These are phyloP conservation scores for Metschnikowia hibisci DNA, from an alignment of 805 yeast species.

Conservation along the genomic window DNA sequence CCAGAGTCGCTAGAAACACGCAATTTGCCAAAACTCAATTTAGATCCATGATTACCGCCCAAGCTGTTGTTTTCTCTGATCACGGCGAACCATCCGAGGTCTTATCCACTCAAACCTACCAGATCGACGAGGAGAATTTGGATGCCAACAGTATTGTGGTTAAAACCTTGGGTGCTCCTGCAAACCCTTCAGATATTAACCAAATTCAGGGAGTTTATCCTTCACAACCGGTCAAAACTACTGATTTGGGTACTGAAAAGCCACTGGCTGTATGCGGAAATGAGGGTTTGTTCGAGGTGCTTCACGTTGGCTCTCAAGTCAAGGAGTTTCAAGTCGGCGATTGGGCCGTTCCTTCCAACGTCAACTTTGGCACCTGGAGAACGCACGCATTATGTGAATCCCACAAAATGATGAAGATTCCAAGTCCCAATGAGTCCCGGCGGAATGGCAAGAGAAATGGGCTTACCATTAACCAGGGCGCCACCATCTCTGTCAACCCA, in stretches of 20 bases:
- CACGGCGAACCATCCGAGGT: constrained; percentile 67
- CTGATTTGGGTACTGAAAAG: constrained; percentile 51
- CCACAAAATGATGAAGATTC: constrained; percentile 53
- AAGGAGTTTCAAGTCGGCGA: constrained; percentile 45
- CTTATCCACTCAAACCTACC: constrained; percentile 48
- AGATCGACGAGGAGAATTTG: constrained; percentile 45
- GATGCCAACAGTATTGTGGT: constrained; percentile 28
- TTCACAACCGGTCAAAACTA: constrained; percentile 46
- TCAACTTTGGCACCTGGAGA: constrained; percentile 93
- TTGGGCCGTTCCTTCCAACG: constrained; percentile 77
- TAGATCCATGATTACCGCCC: constrained; percentile 44
- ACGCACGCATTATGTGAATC: constrained; percentile 58
- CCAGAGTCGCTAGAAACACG: constrained; percentile 4
- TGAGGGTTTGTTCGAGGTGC: constrained; percentile 20
- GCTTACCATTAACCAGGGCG: constrained; percentile 56
- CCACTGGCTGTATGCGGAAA: constrained; percentile 21
- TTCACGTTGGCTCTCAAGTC: constrained; percentile 18
- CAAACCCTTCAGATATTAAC: constrained; percentile 44
- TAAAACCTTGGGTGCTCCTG: constrained; percentile 38
- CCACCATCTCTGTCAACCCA: constrained; percentile 90
- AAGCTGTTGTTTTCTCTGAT: constrained; percentile 61
- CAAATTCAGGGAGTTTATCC: constrained; percentile 47
- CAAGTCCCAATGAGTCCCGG: constrained; percentile 47
- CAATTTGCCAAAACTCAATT: constrained; percentile 9
- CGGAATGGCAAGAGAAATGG: constrained; percentile 29